A percentile compares a stretch with the other conserved stretches of the same genome.
phyloP scores from a whole-genome alignment of 345 rosid genomes.

The Murraya paniculata region DNA sequence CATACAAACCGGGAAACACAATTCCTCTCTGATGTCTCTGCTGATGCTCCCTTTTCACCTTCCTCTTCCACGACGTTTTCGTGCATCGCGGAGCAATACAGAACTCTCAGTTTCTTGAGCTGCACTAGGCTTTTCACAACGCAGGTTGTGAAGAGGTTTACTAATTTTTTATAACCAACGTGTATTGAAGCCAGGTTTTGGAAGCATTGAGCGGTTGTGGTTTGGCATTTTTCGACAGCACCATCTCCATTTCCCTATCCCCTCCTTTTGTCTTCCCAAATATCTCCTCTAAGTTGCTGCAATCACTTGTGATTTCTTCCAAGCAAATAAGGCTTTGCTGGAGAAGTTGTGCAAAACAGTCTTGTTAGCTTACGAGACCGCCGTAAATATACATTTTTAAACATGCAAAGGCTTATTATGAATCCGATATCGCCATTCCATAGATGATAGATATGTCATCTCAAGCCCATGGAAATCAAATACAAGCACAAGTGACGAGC shows the following conservation, averaged over 20 bases:
- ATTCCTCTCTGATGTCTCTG: background rate
- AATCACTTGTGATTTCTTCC: background rate
- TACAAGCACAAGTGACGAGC: background rate
- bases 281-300: background rate
- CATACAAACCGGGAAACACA: background rate
- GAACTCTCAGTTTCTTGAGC: background rate
- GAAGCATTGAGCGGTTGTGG: background rate
- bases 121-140: background rate
- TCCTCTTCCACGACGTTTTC: background rate
- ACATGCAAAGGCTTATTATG: no score
- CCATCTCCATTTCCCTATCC: no score
- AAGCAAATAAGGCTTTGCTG: background rate
- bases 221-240: no score
- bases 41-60: background rate
- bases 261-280: background rate
- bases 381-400: background rate
- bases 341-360: background rate
- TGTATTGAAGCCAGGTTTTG: background rate
- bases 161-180: background rate
- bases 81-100: background rate
- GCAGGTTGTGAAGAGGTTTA: background rate
- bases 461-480: background rate
- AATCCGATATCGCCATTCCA: background rate
- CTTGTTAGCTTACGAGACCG: background rate
- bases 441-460: background rate